Evolutionary conservation across 2,329 filamentous ascomycete species (phyloP), one percentile per base, ranked within the genome.

Genomic region (Fusarium duplospermum): DNA sequence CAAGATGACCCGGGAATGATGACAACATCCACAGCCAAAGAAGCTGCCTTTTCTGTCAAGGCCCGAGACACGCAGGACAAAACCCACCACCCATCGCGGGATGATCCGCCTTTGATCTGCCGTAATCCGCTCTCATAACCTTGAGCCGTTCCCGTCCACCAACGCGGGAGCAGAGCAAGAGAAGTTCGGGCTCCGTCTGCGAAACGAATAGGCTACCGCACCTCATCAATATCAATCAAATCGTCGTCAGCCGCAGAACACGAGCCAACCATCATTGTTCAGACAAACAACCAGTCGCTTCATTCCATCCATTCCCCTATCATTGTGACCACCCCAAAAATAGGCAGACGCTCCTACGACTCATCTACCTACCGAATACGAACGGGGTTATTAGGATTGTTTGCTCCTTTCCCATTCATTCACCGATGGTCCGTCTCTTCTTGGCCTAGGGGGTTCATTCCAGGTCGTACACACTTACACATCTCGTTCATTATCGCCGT

Each of bases 31-130:
- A 58, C 13, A n/a, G 36, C 31, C 60, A 61, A 38, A 47, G 27
- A 65, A 35, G 18, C 54, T 72, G 27, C 52, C 52, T 72, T 22
- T 54, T 71, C 24, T 66, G 54, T 36, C 47, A 18, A 29, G 16
- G 10, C 40, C 27, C 33, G 42, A 42, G 50, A 47, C 35, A 56
- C 52, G n/a, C 52, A 35, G 31, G 16, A 33, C 29, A 31, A 14
- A 29, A 29, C 50, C n/a, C n/a, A n/a, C 50, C 27, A 22, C 22
- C 11, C 45, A 18, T 16, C 24, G 52, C 52, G 52, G 52, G 52
- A 56, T 56, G 52, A 35, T 56, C 56, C 56, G 35, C 57, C 57
- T 29, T 38, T 40, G 22, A 29, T 27, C 22, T 27, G 56, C 56
- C 36, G 52, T 57, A 36, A 57, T 57, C 52, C 20, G 35, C 11